Conservation (phyloP, 306 rosid species). For the Prunus padus region DNA sequence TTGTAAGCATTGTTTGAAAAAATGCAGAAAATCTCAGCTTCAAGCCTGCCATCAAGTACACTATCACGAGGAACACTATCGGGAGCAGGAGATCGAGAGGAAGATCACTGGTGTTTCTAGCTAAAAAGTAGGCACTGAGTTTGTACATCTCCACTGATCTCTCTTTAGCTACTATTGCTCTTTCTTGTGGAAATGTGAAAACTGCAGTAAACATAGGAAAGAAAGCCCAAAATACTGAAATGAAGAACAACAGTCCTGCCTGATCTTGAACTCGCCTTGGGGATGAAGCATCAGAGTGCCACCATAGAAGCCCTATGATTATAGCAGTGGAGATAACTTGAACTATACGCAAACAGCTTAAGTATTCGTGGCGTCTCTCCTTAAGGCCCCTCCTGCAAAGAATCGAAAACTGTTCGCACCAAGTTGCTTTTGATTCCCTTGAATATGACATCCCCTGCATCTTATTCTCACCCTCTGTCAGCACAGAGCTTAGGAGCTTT, state of each 20-base stretch:
- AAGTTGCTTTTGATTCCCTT: constrained; percentile 78
- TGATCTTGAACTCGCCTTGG: constrained; percentile 71
- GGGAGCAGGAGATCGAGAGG: constrained; percentile 85
- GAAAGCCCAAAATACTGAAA: constrained; percentile 94
- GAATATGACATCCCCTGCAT: constrained; percentile 34
- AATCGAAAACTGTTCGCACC: constrained; percentile 77
- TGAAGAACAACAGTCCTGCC: constrained; percentile 93
- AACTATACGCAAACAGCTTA: constrained; percentile 77
- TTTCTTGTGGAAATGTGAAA: constrained; percentile 96
- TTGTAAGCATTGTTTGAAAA: constrained; percentile 66
- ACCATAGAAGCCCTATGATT: constrained; percentile 91
- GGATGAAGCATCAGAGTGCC: constrained; percentile 65
- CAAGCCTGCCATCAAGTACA: constrained; percentile 86
- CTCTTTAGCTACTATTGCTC: constrained; percentile 88
- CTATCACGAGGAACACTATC: constrained; percentile 69
- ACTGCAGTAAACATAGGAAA: constrained; percentile 87
- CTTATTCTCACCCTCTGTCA: constrained; percentile 41
- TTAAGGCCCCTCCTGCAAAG: constrained; percentile 75
- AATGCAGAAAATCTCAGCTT: constrained; percentile 57
- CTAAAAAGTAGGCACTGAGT: constrained; percentile 88
- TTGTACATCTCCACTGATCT: constrained; percentile 91
- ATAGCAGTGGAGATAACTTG: constrained; percentile 90
- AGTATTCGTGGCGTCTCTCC: constrained; percentile 82
- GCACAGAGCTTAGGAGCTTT: constrained; percentile 49
- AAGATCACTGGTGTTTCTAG: constrained; percentile 88